Percentiles rank a stretch among this genome's conserved stretches.
Evolutionary conservation across 2,329 filamentous ascomycete genomes (phyloP).

Genomic region (Hymenotorrendiella dingleyae): DNA sequence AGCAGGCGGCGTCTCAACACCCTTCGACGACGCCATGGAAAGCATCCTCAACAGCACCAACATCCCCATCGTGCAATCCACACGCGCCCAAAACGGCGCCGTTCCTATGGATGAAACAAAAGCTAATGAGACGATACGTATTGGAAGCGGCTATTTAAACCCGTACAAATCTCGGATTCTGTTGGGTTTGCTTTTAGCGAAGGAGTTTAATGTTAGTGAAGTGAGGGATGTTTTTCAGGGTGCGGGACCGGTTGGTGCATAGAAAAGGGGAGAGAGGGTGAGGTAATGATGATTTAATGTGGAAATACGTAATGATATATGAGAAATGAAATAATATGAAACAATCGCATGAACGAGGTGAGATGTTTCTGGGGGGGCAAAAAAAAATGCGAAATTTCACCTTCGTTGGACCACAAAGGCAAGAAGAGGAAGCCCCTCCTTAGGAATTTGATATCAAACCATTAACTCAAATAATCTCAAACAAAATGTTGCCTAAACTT

Average conservation of each 20-base stretch:
- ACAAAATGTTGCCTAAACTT: too few species aligned
- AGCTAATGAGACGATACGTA: conserved; percentile 24
- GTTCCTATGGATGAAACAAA: conserved; percentile 12
- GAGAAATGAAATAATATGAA: neutral
- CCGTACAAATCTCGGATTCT: conserved; percentile 50
- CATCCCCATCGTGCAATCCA: conserved; percentile 46
- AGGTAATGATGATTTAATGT: neutral
- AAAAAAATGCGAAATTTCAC: neutral
- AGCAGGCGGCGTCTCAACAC: conserved; percentile 43
- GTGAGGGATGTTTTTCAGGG: conserved; percentile 13
- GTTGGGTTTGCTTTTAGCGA: conserved; percentile 30
- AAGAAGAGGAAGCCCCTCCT: neutral
- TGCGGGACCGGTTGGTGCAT: conserved; percentile 6
- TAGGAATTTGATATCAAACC: neutral
- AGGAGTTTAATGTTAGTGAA: conserved; percentile 19
- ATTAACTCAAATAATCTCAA: neutral
- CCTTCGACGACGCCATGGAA: conserved; percentile 36
- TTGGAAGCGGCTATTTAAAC: conserved; percentile 47
- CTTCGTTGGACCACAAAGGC: neutral
- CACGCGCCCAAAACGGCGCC: conserved; percentile 43
- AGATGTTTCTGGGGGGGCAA: neutral
- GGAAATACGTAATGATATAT: neutral
- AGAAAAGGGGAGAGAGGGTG: neutral
- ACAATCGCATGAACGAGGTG: neutral
- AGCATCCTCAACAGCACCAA: conserved; percentile 39